Percentiles rank a stretch among this genome's conserved stretches.
These are phyloP conservation scores for Sporopachydermia lactativora DNA, from an alignment of 805 yeast genomes.

Conservation along the genomic window DNA sequence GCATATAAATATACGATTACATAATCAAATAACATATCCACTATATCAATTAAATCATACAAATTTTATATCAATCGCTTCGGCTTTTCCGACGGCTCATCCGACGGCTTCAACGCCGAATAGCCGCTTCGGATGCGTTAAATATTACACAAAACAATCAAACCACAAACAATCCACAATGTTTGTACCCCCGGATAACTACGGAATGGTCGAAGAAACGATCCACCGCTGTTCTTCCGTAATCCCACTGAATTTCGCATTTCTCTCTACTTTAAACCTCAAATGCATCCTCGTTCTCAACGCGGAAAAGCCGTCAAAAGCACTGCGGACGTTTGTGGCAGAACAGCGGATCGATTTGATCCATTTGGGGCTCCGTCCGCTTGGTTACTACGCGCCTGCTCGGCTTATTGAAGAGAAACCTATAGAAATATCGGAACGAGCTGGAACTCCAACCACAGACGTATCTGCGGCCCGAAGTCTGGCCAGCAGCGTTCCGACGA, in stretches of 20 bases:
- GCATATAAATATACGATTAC: no score
- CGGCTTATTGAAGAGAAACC: neutral
- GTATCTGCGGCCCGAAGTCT: neutral
- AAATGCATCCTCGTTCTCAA: conserved; percentile 62
- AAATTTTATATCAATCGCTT: no score
- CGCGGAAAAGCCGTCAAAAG: conserved; percentile 73
- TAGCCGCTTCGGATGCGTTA: no score
- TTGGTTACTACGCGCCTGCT: neutral
- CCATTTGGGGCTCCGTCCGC: neutral
- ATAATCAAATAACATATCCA: no score
- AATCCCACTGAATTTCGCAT: conserved; percentile 64
- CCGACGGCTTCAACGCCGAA: no score
- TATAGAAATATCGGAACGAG: neutral
- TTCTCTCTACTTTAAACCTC: conserved; percentile 57
- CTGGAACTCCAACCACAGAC: neutral
- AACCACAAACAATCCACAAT: conserved; percentile 22
- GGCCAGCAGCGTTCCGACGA: neutral
- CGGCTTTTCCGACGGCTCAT: no score
- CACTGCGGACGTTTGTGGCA: conserved; percentile 46
- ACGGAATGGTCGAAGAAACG: conserved; percentile 83
- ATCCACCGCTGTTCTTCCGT: conserved; percentile 70
- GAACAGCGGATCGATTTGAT: neutral
- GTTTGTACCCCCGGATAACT: conserved; percentile 89
- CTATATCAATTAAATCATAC: no score
- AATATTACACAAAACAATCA: no score